A percentile compares a stretch with the other conserved stretches of the same genome.
Conservation (phyloP, 306 rosid species). For the Dryas alaskensis region DNA sequence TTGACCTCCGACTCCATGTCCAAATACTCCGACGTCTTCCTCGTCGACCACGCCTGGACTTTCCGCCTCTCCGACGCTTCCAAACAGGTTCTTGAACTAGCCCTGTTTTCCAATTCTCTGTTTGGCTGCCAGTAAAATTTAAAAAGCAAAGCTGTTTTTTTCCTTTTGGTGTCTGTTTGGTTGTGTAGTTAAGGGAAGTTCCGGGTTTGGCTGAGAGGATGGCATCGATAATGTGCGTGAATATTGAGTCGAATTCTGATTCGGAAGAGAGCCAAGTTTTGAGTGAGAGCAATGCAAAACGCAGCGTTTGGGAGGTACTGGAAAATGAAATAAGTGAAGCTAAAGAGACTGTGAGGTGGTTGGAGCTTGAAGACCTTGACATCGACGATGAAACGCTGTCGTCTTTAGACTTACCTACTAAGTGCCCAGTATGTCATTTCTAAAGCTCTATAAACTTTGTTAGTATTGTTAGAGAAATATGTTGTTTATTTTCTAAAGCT, state of each 20-base stretch:
- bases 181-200: constrained; percentile 64
- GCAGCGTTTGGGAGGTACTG: constrained; percentile 38
- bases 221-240: constrained; percentile 84
- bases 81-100: constrained; percentile 53
- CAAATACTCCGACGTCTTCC: constrained; percentile 63
- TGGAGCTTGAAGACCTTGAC: constrained; percentile 86
- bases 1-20: constrained; percentile 57
- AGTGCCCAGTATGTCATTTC: constrained; percentile 59
- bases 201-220: constrained; percentile 89
- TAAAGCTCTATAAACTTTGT: background rate
- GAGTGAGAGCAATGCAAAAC: constrained; percentile 26
- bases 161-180: background rate
- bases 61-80: constrained; percentile 87
- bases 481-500: background rate
- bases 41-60: constrained; percentile 95
- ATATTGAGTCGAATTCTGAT: constrained; percentile 41
- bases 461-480: background rate
- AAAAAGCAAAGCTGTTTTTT: background rate
- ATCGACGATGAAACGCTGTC: constrained; percentile 62
- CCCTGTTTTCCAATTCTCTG: background rate
- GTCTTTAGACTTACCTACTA: constrained; percentile 52
- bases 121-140: constrained; percentile 4
- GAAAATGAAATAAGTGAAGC: constrained; percentile 55
- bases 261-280: constrained; percentile 38
- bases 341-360: constrained; percentile 58